Percentiles rank a stretch among this genome's conserved stretches.
phyloP scores from a whole-genome alignment of 1,284 basidiomycete genomes.

The Rhodotorula sp. region DNA sequence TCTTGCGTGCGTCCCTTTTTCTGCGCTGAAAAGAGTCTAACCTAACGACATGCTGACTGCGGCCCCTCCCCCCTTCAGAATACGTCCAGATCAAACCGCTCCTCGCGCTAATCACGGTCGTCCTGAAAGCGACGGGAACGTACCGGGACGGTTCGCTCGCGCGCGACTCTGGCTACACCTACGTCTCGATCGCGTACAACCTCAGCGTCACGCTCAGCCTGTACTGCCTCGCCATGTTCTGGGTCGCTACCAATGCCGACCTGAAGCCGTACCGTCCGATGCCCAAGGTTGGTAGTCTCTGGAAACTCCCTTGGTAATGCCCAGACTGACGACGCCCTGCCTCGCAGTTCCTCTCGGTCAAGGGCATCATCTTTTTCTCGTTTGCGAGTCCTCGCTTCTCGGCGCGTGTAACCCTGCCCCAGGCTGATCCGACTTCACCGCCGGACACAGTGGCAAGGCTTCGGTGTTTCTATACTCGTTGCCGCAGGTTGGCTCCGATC shows the following conservation, averaged over 20 bases:
- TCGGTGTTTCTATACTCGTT: conserved; percentile 82
- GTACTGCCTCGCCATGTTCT: conserved; percentile 90
- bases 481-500: conserved; percentile 68
- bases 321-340: not conserved
- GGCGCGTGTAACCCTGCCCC: too few species aligned
- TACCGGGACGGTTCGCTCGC: conserved; percentile 88
- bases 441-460: conserved; percentile 74
- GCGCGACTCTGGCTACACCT: conserved; percentile 83
- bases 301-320: too few species aligned
- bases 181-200: conserved; percentile 75
- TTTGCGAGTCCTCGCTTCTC: conserved; percentile 54
- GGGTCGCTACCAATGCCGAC: conserved; percentile 82
- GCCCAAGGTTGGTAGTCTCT: conserved; percentile 41
- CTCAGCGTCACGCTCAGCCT: conserved; percentile 65
- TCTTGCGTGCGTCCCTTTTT: conserved; percentile 67
- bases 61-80: conserved; percentile 58
- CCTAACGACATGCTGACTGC: not conserved
- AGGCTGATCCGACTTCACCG: too few species aligned
- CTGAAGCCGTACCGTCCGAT: conserved; percentile 78
- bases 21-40: too few species aligned
- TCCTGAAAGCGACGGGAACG: conserved; percentile 80
- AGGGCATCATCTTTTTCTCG: conserved; percentile 91
- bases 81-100: conserved; percentile 96
- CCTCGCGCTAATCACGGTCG: conserved; percentile 75
- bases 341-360: conserved; percentile 92